phyloP scores from a whole-genome alignment of 2,329 filamentous ascomycete genomes.

The Colletotrichum karsti region DNA sequence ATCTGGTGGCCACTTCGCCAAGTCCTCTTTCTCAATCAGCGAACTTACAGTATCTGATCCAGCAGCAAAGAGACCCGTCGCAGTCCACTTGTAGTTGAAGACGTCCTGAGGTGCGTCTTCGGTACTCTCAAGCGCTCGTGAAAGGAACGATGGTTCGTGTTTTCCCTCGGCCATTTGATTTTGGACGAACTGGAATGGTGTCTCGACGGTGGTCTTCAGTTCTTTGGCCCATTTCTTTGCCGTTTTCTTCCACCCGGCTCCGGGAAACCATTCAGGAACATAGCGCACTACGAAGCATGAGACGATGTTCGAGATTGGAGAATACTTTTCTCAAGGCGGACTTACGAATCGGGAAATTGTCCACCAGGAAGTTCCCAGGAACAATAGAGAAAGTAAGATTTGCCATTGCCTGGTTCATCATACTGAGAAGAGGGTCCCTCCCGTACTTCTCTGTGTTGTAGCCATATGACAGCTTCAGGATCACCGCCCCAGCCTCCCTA shows the following conservation, averaged over 20 bases:
- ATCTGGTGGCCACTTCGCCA: rapidly evolving
- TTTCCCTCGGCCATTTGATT: slow-evolving; percentile 3
- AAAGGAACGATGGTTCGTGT: neutral
- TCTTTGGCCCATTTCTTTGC: slow-evolving; percentile 14
- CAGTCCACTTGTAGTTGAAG: slow-evolving; percentile 20
- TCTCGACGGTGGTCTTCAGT: neutral
- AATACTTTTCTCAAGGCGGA: neutral
- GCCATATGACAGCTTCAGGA: slow-evolving; percentile 27
- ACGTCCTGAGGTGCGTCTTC: neutral
- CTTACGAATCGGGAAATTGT: slow-evolving; percentile 18
- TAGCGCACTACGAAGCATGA: slow-evolving; percentile 32
- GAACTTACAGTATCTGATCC: slow-evolving; percentile 26
- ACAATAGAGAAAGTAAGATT: slow-evolving; percentile 23
- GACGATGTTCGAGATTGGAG: too few species aligned
- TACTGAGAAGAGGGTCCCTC: slow-evolving; percentile 21
- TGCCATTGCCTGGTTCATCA: slow-evolving; percentile 7
- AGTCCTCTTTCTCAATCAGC: slow-evolving; percentile 27
- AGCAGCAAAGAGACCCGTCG: slow-evolving; percentile 9
- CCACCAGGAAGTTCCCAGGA: slow-evolving; percentile 21
- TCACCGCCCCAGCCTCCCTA: slow-evolving; percentile 5
- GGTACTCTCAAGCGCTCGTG: neutral
- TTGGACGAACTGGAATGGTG: slow-evolving; percentile 34
- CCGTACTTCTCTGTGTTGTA: slow-evolving; percentile 24
- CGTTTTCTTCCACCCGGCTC: slow-evolving; percentile 18
- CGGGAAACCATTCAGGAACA: slow-evolving; percentile 27